Conservation (phyloP, 768 basidiomycete species). For the Suillus fuscotomentosus region DNA sequence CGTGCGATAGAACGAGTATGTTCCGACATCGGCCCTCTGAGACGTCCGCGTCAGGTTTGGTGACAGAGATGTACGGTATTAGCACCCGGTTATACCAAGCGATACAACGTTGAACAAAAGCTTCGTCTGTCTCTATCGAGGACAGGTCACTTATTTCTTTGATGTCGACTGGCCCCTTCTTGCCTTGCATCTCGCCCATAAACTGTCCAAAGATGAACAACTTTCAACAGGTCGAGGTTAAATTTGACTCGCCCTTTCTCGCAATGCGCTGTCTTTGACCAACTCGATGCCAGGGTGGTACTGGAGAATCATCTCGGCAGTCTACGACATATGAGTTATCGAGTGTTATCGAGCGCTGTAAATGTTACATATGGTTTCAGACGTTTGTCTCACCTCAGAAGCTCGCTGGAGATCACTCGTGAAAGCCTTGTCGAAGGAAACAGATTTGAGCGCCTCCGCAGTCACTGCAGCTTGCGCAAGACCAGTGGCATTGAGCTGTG, state of each 20-base stretch:
- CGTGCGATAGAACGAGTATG: constrained; percentile 66
- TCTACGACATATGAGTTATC: constrained; percentile 38
- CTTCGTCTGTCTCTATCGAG: constrained; percentile 26
- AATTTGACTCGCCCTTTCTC: constrained; percentile 57
- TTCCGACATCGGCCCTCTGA: constrained; percentile 30
- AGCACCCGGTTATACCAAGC: constrained; percentile 63
- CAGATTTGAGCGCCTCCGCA: constrained; percentile 49
- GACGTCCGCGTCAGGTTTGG: constrained; percentile 13
- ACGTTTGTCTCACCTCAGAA: constrained; percentile 45
- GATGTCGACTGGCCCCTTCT: constrained; percentile 14
- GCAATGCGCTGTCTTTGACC: constrained; percentile 43
- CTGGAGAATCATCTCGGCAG: constrained; percentile 61
- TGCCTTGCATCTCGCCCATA: constrained; percentile 64
- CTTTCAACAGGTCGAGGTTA: neutral
- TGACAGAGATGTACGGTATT: constrained; percentile 24
- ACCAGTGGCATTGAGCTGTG: constrained; percentile 61
- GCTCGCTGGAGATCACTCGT: constrained; percentile 76
- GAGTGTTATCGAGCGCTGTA: neutral
- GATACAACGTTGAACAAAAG: constrained; percentile 48
- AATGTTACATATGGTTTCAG: neutral
- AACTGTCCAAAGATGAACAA: constrained; percentile 35
- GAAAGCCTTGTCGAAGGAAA: constrained; percentile 59
- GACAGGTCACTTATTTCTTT: constrained; percentile 14
- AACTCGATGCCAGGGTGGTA: constrained; percentile 47
- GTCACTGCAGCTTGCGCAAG: constrained; percentile 55